Evolutionary conservation across 306 rosid species (phyloP), one percentile per base, ranked within the genome.

Genomic region (Dalbergia cultrata): DNA sequence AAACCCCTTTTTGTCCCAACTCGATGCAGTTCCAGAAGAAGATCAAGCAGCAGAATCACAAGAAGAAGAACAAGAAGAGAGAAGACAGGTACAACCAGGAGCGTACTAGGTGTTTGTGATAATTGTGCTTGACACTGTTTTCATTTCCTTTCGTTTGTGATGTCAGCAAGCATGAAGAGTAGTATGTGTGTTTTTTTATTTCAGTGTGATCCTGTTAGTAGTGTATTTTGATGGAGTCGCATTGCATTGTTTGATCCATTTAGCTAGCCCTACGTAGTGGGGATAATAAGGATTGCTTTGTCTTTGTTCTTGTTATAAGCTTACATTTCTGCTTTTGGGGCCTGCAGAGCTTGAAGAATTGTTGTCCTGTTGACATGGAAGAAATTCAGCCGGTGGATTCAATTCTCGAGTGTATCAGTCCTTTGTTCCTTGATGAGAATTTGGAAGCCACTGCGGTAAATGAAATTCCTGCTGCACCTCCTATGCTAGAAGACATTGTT

Each of bases 381-480:
- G 80, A 90, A 67, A 74, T 33, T 60, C 86, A 77, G 44, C 85
- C 81, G 14, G 53, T 19, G 75, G 90, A 86, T 80, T 80, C 83
- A 18, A 8, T 75, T 79, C 72, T 79, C 31, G 85, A 65, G 65
- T 62, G 45, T 72, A 16, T 75, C 53, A 75, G 33, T 52, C 79
- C 86, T 21, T 52, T 83, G 19, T 71, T 76, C 68, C 43, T 72
- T 43, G 69, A 77, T 21, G 86, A 84, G 75, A 71, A 71, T 67
- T 53, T 58, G 70, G 87, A 79, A 75, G 3, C 59, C 16, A 77
- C 47, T 80, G 83, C 44, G 78, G 72, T 52, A 53, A 75, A 82
- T 71, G 86, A 70, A 73, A 79, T 81, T 73, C 85, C 75, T 35
- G 82, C 83, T 35, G 91, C 86, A 22, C 82, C 88, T 67, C 76